Percentiles rank a stretch among this genome's conserved stretches.
Conservation (phyloP, 177 flowering plant species). For the Telopea speciosissima region DNA sequence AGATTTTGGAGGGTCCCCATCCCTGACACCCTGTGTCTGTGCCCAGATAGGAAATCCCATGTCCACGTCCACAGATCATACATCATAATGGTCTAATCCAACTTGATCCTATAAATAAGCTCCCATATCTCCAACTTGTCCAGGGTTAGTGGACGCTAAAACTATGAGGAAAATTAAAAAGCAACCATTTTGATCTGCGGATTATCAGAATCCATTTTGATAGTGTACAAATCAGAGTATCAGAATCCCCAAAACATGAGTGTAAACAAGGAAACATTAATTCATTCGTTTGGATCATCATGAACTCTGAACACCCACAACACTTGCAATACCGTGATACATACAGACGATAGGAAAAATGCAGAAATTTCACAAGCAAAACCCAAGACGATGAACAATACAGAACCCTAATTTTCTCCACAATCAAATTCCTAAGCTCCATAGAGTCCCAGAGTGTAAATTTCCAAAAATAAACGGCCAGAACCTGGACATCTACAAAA, state of each 20-base stretch:
- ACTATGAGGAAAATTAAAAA: background rate
- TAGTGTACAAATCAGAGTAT: background rate
- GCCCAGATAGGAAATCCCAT: too few relatives aligned
- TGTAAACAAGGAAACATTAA: background rate
- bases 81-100: background rate
- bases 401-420: background rate
- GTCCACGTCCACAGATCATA: too few relatives aligned
- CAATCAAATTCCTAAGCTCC: background rate
- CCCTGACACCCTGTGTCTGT: too few relatives aligned
- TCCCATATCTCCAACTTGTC: background rate
- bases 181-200: background rate
- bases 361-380: background rate
- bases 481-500: background rate
- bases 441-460: background rate
- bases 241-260: background rate
- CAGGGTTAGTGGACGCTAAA: background rate
- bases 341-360: background rate
- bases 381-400: background rate
- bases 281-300: background rate
- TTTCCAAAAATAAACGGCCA: background rate
- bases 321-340: background rate
- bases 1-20: too few relatives aligned
- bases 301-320: background rate
- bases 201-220: too few relatives aligned
- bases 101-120: background rate